Evolutionary conservation across 1,139 yeast species (phyloP), one percentile per base, ranked within the genome.

Genomic region (Nakaseomyces glabratus): DNA sequence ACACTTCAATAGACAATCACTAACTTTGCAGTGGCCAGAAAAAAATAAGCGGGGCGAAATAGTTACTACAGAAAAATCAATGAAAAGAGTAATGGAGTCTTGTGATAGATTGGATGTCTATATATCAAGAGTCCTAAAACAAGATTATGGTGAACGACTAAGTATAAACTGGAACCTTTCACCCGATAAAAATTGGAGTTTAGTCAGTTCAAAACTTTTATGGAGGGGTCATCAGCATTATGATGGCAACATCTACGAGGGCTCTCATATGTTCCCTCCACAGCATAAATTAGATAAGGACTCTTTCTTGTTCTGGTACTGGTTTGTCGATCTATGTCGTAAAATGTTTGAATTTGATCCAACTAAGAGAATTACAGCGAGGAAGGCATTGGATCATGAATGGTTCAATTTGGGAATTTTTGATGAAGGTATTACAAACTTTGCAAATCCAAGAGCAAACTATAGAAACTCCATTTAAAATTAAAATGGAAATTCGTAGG

Each of bases 381-480:
- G 66, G 38, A 82, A 78, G 37, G 86, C 88, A 1, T 61, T 81
- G 58, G 70, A 73, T 34, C 90, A 81, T 56, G 78, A 77, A 37
- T 81, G 90, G 88, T 81, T 82, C 55, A 71, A 73, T 47, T 66
- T 68, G 50, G 93, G 90, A 20, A 76, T 79, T 36, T 73, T 76
- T 48, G 93, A 80, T 58, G 88, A 80, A 48, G 90, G 59, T 20
- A 55, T 55, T 15, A 40, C 56, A 28, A 45, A 47, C 37, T 52
- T 44, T 26, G 30, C 18, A 2, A 26, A 26, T 4, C 12, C 30
- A 17, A 26, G 30, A 26, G 21, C 30, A 17, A n/a, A n/a, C 18
- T 26, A 26, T 10, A 20, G 30, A n/a, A 26, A 26, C 4, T 26
- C 30, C 4, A 26, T 26, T 11, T 26, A 10, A 19, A 19, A 10